Base-by-base conservation (phyloP, 2,329 filamentous ascomycete genomes). In the Xylaria hypoxylon region DNA sequence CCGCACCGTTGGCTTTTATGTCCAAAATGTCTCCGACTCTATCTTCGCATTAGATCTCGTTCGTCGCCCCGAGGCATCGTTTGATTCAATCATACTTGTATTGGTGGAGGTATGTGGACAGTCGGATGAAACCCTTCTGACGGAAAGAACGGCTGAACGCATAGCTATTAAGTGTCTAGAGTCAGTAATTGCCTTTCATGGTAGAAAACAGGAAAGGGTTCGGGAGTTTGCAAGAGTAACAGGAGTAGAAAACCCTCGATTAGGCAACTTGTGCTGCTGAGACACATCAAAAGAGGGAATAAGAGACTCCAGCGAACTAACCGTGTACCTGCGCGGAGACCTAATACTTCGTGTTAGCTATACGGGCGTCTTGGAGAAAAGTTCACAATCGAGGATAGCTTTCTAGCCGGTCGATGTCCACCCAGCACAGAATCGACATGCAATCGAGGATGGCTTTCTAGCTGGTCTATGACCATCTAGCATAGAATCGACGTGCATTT, bases 21-120 rank as follows among this genome's bases (percentile, higher is more conserved):
- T 99, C 96, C 80, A 99, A 96, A 78, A 98, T 97, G 81, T 99
- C 96, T 83, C 96, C 96, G 80, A 99, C 96, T n/a, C n/a, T n/a
- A n/a, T n/a, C n/a, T n/a, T n/a, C n/a, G n/a, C n/a, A n/a, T n/a
- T n/a, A n/a, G n/a, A n/a, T n/a, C n/a, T n/a, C n/a, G n/a, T n/a
- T n/a, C n/a, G n/a, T n/a, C n/a, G n/a, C n/a, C n/a, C n/a, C n/a
- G n/a, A n/a, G n/a, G n/a, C n/a, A n/a, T n/a, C n/a, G n/a, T n/a
- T n/a, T n/a, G n/a, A n/a, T n/a, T n/a, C n/a, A n/a, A n/a, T n/a
- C n/a, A n/a, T n/a, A n/a, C 83, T 90, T 93, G 92, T 96, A 98
- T 81, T 92, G 89, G 83, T 90, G 90, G 79, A 99, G 87, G 89
- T 98, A 99, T 81, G 95, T 98, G 77, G 91, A 94, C 80, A 98